Evolutionary conservation across 2,329 filamentous ascomycete species (phyloP), one percentile per base, ranked within the genome.

Genomic region (Hypoxylon rubiginosum): DNA sequence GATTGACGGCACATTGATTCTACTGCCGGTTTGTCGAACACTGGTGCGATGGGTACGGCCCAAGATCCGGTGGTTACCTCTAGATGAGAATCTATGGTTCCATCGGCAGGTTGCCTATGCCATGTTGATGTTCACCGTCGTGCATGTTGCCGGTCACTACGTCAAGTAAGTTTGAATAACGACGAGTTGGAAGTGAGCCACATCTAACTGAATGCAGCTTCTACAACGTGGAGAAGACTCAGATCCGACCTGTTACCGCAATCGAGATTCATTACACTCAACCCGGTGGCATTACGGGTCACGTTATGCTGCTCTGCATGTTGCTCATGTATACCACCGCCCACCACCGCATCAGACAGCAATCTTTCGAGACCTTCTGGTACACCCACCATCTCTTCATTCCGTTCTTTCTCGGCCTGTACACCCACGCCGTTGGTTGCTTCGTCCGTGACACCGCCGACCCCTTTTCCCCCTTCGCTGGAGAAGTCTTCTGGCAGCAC

Each of bases 261-360:
- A 81, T 98, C 6, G 86, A 98, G 76, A 97, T 98, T 69, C 96
- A 98, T 80, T 99, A 97, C 78, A 87, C 88, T 1, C 88, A 97
- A 77, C 88, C 94, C 53, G 94, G 93, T 74, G 96, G 96, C 66
- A 92, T 98, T 68, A 99, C 96, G 1, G 96, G 96, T 6, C 96
- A 99, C 80, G 87, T 97, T 68, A 99, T 99, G 96, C 87, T 98
- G 26, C 85, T 99, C n/a, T 98, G 94, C 86, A 99, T 99, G 96
- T 83, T 99, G 68, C 82, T 99, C 68, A 99, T 99, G 86, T 99
- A 97, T 82, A 99, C 96, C 1, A 97, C 94, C 0, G 92, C 96
- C 2, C 96, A 99, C 77, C 87, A 91, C 74, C 92, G 93, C 71
- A 98, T 99, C 71, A 92, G 96, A 58, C 95, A 98, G 78, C 96